A percentile compares a stretch with the other conserved stretches of the same genome.
These are phyloP conservation scores for Lophiotrema nucula DNA, from an alignment of 495 filamentous ascomycete species.

Conservation along the genomic window DNA sequence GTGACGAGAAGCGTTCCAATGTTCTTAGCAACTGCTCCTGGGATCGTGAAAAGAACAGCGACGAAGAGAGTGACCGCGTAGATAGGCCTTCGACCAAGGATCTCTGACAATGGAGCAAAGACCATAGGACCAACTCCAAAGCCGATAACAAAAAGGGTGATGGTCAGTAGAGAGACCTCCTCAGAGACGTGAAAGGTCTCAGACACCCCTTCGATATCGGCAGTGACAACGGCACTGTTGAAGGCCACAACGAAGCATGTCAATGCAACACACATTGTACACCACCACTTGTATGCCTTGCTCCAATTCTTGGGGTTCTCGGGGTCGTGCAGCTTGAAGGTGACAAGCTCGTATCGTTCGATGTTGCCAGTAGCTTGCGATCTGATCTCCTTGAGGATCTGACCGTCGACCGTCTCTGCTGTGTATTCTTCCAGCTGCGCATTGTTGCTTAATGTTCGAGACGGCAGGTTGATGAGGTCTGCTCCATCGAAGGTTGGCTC, in stretches of 20 bases:
- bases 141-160: slow-evolving; percentile 72
- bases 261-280: slow-evolving; percentile 63
- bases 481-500: slow-evolving; percentile 13
- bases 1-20: slow-evolving; percentile 71
- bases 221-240: slow-evolving; percentile 63
- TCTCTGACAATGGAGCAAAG: slow-evolving; percentile 75
- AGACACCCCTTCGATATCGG: slow-evolving; percentile 60
- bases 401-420: slow-evolving; percentile 56
- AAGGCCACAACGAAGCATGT: slow-evolving; percentile 68
- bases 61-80: slow-evolving; percentile 62
- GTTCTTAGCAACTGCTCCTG: slow-evolving; percentile 71
- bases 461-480: slow-evolving; percentile 56
- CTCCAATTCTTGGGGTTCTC: slow-evolving; percentile 71
- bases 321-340: slow-evolving; percentile 64
- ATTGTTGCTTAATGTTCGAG: slow-evolving; percentile 57
- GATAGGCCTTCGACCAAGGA: slow-evolving; percentile 66
- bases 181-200: slow-evolving; percentile 61
- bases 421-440: slow-evolving; percentile 67
- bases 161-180: slow-evolving; percentile 64
- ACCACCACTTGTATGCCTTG: slow-evolving; percentile 63
- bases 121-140: slow-evolving; percentile 81
- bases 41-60: slow-evolving; percentile 74
- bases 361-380: slow-evolving; percentile 54
- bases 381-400: slow-evolving; percentile 56
- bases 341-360: slow-evolving; percentile 68